Evolutionary conservation across 495 filamentous ascomycete genomes (phyloP).

Genomic region (Aspergillus wentii): DNA sequence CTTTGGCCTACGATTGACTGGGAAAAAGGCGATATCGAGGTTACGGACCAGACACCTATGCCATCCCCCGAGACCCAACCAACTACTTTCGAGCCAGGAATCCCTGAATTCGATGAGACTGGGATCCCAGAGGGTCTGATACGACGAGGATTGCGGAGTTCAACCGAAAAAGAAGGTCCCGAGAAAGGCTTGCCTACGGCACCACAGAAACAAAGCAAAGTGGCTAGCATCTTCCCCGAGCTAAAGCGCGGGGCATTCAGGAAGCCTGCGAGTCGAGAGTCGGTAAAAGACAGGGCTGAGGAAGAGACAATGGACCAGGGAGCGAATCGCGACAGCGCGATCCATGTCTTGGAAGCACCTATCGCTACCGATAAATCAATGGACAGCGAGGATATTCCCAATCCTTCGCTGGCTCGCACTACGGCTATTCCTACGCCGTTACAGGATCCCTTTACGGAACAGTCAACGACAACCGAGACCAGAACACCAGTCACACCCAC

Average conservation of each 20-base stretch:
- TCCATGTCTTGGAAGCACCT: constrained; percentile 48
- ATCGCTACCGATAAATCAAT: constrained; percentile 16
- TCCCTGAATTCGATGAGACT: constrained; percentile 31
- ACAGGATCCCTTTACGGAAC: constrained; percentile 5
- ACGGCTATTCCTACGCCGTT: too few relatives aligned
- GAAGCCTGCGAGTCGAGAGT: constrained; percentile 19
- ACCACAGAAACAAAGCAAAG: constrained; percentile 16
- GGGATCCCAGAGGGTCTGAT: constrained; percentile 22
- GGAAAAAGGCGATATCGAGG: constrained; percentile 25
- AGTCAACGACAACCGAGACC: constrained; percentile 4
- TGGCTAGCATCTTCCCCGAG: constrained; percentile 35
- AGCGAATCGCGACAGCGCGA: constrained; percentile 45
- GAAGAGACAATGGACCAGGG: constrained; percentile 37
- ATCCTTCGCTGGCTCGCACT: constrained; percentile 7
- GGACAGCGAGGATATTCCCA: constrained; percentile 11
- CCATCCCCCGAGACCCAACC: constrained; percentile 20
- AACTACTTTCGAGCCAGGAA: constrained; percentile 24
- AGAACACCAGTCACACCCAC: neutral
- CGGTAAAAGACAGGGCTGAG: constrained; percentile 44
- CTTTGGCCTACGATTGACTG: constrained; percentile 37
- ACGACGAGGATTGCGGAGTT: too few relatives aligned
- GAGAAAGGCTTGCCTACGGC: neutral
- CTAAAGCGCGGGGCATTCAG: constrained; percentile 32
- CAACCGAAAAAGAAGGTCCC: constrained; percentile 6
- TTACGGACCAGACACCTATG: constrained; percentile 18